Evolutionary conservation across 208 protist species (phyloP).

Genomic region (Acanthamoeba rhysodes): DNA sequence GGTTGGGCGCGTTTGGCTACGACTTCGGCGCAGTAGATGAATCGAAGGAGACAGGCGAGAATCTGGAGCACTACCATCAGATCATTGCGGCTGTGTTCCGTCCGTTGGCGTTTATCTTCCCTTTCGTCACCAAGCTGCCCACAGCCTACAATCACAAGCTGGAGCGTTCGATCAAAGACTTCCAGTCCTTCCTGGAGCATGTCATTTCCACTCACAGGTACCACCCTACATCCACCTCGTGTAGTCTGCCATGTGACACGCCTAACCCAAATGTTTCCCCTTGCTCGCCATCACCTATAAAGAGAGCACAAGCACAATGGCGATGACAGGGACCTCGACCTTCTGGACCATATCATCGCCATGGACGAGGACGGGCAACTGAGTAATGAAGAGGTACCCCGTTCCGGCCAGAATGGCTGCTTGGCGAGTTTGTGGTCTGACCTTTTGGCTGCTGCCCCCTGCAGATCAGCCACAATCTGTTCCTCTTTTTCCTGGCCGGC

Average conservation of each 20-base stretch:
- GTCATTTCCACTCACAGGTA: not conserved
- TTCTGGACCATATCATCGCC: conserved; percentile 40
- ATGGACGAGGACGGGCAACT: not conserved
- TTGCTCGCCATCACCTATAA: not conserved
- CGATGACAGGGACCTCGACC: not conserved
- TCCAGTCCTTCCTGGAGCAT: not conserved
- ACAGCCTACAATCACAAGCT: not conserved
- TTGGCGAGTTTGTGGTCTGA: not conserved
- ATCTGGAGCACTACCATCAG: not conserved
- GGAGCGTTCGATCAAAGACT: not conserved
- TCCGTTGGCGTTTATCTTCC: not conserved
- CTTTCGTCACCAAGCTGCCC: not conserved
- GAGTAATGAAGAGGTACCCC: conserved; percentile 1
- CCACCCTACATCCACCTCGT: not conserved
- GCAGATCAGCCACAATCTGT: conserved; percentile 32
- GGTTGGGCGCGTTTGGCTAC: conserved; percentile 3
- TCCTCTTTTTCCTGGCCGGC: conserved; percentile 33
- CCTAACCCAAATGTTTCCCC: not conserved
- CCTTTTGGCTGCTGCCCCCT: not conserved
- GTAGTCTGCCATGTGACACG: not conserved
- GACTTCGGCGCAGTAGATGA: conserved; percentile 5
- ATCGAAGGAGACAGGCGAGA: not conserved
- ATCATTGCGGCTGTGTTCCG: not conserved
- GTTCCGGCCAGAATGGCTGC: too few species aligned
- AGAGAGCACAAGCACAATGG: not conserved